A percentile compares a stretch with the other conserved stretches of the same genome.
Evolutionary conservation across 805 yeast genomes (phyloP).

Genomic region (Candida multigemmis): DNA sequence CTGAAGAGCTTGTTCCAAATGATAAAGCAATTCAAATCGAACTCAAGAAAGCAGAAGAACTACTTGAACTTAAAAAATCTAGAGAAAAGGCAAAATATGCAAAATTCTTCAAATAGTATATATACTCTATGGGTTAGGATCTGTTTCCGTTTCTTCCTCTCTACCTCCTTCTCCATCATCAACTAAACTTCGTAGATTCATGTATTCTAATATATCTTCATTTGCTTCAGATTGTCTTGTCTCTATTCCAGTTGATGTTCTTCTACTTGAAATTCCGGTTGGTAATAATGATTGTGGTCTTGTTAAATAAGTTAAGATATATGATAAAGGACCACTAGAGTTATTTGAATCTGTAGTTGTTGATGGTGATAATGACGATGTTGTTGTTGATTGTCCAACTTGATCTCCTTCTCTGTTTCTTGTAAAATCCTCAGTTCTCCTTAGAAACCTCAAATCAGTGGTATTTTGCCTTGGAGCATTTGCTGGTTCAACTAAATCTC

Average conservation of each 20-base stretch:
- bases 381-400: neutral
- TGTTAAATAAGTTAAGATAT: slow-evolving; percentile 11
- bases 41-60: slow-evolving; percentile 27
- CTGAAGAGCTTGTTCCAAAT: slow-evolving; percentile 33
- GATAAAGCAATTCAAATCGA: slow-evolving; percentile 44
- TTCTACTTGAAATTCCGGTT: slow-evolving; percentile 38
- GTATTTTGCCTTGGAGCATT: slow-evolving; percentile 2
- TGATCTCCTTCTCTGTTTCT: slow-evolving; percentile 2
- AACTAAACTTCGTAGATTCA: slow-evolving; percentile 17
- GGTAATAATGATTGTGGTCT: slow-evolving; percentile 25
- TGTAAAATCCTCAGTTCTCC: too few relatives aligned
- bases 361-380: neutral
- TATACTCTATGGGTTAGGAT: too few relatives aligned
- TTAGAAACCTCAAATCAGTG: slow-evolving; percentile 2
- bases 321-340: slow-evolving; percentile 5
- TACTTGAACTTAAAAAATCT: slow-evolving; percentile 34
- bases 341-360: neutral
- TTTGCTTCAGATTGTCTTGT: slow-evolving; percentile 13
- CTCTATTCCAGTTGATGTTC: slow-evolving; percentile 37
- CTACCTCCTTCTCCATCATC: slow-evolving; percentile 6
- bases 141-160: too few relatives aligned
- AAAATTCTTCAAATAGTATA: slow-evolving; percentile 42
- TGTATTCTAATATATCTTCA: slow-evolving; percentile 14
- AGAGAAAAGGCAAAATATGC: slow-evolving; percentile 48
- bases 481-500: slow-evolving; percentile 37